Evolutionary conservation across 176 grass and related monocot genomes (phyloP), one percentile per base, ranked within the genome.

Genomic region (Bonia amplexicaulis): DNA sequence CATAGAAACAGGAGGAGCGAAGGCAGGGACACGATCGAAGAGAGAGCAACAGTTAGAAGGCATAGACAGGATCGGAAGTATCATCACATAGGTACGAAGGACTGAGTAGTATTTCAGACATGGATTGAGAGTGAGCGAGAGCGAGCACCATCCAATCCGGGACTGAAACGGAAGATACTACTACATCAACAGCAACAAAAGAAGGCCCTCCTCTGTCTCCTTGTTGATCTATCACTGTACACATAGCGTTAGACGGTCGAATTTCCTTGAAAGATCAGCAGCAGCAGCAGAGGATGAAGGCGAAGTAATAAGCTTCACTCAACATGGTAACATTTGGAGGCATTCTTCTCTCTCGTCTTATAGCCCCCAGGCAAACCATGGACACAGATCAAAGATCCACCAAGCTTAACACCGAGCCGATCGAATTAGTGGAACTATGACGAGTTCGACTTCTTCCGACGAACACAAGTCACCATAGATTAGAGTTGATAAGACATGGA

Each of bases 281-380:
- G 59, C 57, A 46, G 74, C 27, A 20, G 65, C 9, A 64, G 22
- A 79, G 73, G 79, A 58, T 60, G 88, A 88, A 67, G 86, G 77
- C 37, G 78, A 91, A 67, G 80, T 80, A 74, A 83, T 74, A 87
- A 39, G 67, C 74, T 87, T 82, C 63, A 61, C 74, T 79, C 89
- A 42, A 59, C 78, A 47, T 66, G 73, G 47, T 22, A 44, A 44
- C 42, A 54, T 41, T 45, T 60, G 68, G 77, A 74, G 17, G 45
- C 31, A 19, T 66, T 55, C 63, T 44, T 6, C 25, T 25, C 42
- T 31, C 12, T 25, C 37, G 12, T 77, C 82, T 84, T 23, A 6
- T 23, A 6, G 1, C 40, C 45, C 35, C 31, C 58, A 17, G 35
- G 35, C 31, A 80, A 57, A 68, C 44, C 85, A 82, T 69, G 78